Conservation (phyloP, 441 rosid genomes). For the Corymbia calophylla region DNA sequence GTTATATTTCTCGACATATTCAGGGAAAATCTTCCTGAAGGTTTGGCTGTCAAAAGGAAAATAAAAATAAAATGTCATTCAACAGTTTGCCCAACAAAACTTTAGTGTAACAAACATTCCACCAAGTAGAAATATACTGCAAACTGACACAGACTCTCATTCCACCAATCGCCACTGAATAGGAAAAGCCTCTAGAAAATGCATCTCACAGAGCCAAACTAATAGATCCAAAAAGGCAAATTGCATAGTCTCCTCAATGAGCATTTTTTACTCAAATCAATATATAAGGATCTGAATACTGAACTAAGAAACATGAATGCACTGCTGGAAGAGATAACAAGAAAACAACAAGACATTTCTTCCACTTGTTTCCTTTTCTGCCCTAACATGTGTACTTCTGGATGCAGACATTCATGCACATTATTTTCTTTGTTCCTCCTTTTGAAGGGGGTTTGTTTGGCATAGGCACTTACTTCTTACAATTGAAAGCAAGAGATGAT, state of each 20-base stretch:
- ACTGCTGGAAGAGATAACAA: neutral
- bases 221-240: neutral
- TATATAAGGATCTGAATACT: neutral
- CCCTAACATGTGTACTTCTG: neutral
- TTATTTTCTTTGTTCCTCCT: neutral
- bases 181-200: neutral
- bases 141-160: neutral
- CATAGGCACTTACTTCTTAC: conserved; percentile 73
- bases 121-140: neutral
- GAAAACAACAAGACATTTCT: neutral
- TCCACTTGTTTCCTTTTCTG: neutral
- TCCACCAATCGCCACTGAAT: neutral
- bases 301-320: neutral
- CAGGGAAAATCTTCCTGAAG: conserved; percentile 89
- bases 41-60: conserved; percentile 47
- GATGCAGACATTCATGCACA: neutral
- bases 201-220: neutral
- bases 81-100: neutral
- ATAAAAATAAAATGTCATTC: neutral
- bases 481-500: conserved; percentile 87
- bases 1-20: conserved; percentile 73
- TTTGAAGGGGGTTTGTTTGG: neutral
- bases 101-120: neutral
- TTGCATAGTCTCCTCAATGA: neutral
- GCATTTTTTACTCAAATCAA: neutral